phyloP scores from a whole-genome alignment of 2,329 filamentous ascomycete genomes.

The Scytalidium sp. region DNA sequence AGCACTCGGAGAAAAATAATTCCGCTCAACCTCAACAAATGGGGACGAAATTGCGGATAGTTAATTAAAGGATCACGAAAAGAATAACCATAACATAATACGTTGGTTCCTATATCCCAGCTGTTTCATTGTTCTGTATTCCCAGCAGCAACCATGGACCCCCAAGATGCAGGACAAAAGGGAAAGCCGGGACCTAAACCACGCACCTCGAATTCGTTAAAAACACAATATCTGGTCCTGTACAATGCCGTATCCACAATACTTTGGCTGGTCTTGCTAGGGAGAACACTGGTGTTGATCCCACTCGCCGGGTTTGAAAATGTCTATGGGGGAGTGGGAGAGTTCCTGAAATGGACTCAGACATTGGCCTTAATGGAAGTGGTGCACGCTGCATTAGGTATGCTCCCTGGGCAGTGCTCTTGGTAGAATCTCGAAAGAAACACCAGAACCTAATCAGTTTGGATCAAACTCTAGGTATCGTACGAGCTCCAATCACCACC shows the following conservation, averaged over 20 bases:
- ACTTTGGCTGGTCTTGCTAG: constrained; percentile 76
- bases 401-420: too few relatives aligned
- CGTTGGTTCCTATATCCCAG: not conserved
- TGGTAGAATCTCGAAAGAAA: not conserved
- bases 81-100: not conserved
- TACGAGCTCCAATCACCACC: constrained; percentile 80
- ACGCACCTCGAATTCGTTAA: constrained; percentile 39
- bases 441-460: constrained; percentile 10
- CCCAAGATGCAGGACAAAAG: constrained; percentile 8
- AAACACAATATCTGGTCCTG: constrained; percentile 70
- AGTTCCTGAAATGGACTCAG: constrained; percentile 77
- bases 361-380: constrained; percentile 81
- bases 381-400: constrained; percentile 75
- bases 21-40: not conserved
- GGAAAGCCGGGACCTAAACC: constrained; percentile 21
- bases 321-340: constrained; percentile 60
- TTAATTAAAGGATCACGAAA: not conserved
- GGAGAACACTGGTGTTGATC: constrained; percentile 58
- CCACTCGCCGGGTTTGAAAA: constrained; percentile 50
- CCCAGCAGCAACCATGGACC: constrained; percentile 11
- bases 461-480: constrained; percentile 57
- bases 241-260: constrained; percentile 81
- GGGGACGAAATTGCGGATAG: not conserved
- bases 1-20: not conserved
- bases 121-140: not conserved